Percentiles rank a stretch among this genome's conserved stretches.
phyloP scores from a whole-genome alignment of 176 grass and related monocot genomes.

The Avena atlantica region DNA sequence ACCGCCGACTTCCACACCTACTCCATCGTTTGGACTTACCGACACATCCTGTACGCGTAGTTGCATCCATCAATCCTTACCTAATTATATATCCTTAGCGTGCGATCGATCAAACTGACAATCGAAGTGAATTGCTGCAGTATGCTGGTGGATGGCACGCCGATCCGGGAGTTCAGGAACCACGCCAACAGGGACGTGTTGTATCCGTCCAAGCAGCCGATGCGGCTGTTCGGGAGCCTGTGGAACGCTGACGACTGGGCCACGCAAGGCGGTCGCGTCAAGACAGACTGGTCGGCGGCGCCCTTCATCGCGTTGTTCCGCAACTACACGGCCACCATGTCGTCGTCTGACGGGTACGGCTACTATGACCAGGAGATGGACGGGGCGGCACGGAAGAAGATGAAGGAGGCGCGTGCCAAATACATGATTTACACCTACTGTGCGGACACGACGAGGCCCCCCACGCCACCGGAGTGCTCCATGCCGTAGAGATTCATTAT shows the following conservation, averaged over 20 bases:
- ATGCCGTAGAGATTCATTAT: no score
- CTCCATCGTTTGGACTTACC: no score
- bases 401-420: slow-evolving; percentile 41
- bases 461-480: slow-evolving; percentile 45
- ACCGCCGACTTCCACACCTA: no score
- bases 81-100: neutral
- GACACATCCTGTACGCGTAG: neutral
- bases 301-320: slow-evolving; percentile 53
- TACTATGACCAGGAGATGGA: no score
- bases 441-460: slow-evolving; percentile 36
- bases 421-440: slow-evolving; percentile 73
- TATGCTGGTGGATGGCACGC: slow-evolving; percentile 51
- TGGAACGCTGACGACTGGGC: slow-evolving; percentile 63
- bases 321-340: slow-evolving; percentile 39
- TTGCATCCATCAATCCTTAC: slow-evolving; percentile 45
- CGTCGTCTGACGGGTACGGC: neutral
- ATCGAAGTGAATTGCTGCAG: neutral
- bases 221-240: slow-evolving; percentile 51
- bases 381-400: neutral
- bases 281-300: slow-evolving; percentile 49
- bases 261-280: slow-evolving; percentile 58
- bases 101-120: neutral
- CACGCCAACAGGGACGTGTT: slow-evolving; percentile 13
- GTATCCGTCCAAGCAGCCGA: slow-evolving; percentile 49
- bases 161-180: slow-evolving; percentile 53